A percentile compares a stretch with the other conserved stretches of the same genome.
Conservation (phyloP, 306 rosid genomes). For the Urtica urens region DNA sequence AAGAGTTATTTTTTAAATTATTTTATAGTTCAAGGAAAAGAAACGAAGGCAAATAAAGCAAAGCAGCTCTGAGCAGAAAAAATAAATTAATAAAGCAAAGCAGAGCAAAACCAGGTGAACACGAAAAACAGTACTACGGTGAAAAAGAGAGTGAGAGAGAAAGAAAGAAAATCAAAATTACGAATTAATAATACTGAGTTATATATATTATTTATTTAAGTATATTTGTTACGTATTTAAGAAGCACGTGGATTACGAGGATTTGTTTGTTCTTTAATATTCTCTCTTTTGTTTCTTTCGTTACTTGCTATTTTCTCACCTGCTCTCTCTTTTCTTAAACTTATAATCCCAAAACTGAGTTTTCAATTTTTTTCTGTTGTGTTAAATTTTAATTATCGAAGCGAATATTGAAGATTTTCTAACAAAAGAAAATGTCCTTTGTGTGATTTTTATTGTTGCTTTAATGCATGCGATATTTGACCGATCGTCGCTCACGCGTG, state of each 20-base stretch:
- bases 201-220: too few species aligned
- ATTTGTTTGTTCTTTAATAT: conserved; percentile 5
- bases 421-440: conserved; percentile 12
- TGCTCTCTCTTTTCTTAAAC: neutral
- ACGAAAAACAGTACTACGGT: conserved; percentile 46
- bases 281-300: neutral
- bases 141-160: neutral
- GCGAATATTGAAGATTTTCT: too few species aligned
- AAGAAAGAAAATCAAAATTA: neutral
- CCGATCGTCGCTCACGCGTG: conserved; percentile 67
- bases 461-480: conserved; percentile 38
- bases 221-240: conserved; percentile 24
- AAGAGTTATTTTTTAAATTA: neutral
- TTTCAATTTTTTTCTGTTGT: neutral
- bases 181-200: too few species aligned
- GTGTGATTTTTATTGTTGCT: conserved; percentile 10
- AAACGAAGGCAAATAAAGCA: neutral
- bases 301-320: conserved; percentile 1
- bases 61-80: neutral
- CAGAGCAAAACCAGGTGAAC: conserved; percentile 32
- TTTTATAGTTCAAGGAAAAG: neutral
- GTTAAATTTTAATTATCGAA: neutral
- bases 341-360: neutral
- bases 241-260: conserved; percentile 48
- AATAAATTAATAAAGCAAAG: conserved; percentile 18